phyloP scores from a whole-genome alignment of 2,329 filamentous ascomycete genomes.

The Coniochaeta ligniaria region DNA sequence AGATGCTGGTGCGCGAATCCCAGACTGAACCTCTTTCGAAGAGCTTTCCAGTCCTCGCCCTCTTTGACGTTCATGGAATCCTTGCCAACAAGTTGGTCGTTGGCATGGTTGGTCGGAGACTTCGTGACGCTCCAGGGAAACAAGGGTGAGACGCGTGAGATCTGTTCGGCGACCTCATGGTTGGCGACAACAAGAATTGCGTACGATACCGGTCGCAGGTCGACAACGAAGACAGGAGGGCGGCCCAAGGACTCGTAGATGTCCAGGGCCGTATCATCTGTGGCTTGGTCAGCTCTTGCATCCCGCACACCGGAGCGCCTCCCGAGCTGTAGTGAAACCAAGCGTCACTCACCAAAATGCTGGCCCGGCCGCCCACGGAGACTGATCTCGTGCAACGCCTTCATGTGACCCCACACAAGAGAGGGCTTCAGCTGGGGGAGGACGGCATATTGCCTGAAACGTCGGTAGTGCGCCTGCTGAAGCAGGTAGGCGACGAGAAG shows the following conservation, averaged over 20 bases:
- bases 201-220: conserved; percentile 24
- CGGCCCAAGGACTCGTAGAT: conserved; percentile 22
- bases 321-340: neutral
- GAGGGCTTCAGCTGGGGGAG: conserved; percentile 15
- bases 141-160: conserved; percentile 21
- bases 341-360: conserved; percentile 10
- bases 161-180: conserved; percentile 29
- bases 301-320: neutral
- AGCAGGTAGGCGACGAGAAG: conserved; percentile 8
- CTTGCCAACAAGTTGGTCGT: conserved; percentile 17
- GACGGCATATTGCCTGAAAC: conserved; percentile 14
- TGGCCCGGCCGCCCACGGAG: neutral
- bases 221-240: conserved; percentile 25
- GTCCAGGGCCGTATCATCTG: conserved; percentile 15
- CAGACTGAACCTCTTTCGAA: conserved; percentile 27
- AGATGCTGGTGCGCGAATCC: conserved; percentile 31
- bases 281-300: neutral
- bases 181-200: conserved; percentile 23
- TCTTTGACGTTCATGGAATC: conserved; percentile 14
- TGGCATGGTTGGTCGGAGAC: conserved; percentile 17
- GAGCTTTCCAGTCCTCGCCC: conserved; percentile 21
- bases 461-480: conserved; percentile 7
- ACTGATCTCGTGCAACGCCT: conserved; percentile 9
- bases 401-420: conserved; percentile 15
- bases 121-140: conserved; percentile 25